These are phyloP conservation scores for Lachnellula cervina DNA, from an alignment of 2,329 filamentous ascomycete species.

Conservation along the genomic window DNA sequence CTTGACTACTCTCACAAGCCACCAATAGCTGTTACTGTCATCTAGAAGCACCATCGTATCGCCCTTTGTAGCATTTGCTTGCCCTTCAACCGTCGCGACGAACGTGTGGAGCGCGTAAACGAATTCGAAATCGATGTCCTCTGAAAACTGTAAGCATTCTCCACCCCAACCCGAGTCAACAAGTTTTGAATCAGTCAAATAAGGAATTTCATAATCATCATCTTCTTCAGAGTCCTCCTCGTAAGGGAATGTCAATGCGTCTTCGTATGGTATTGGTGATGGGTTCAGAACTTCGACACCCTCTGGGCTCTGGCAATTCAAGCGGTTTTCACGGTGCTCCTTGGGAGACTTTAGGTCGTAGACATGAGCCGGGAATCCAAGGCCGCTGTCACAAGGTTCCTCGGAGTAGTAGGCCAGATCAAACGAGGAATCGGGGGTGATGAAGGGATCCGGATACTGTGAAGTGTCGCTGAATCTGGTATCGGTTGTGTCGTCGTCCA, in stretches of 20 bases:
- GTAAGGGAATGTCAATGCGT: slow-evolving; percentile 38
- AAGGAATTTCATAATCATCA: slow-evolving; percentile 54
- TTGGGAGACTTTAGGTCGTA: slow-evolving; percentile 11
- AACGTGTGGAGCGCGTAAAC: slow-evolving; percentile 98
- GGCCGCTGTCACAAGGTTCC: background rate
- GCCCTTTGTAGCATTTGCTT: slow-evolving; percentile 96
- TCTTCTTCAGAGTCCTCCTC: slow-evolving; percentile 45
- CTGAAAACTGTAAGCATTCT: slow-evolving; percentile 86
- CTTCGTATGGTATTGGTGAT: slow-evolving; percentile 24
- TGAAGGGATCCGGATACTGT: background rate
- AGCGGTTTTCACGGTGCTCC: slow-evolving; percentile 7
- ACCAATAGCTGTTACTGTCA: slow-evolving; percentile 99
- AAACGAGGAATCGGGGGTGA: slow-evolving; percentile 5
- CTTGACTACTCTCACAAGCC: slow-evolving; percentile 94
- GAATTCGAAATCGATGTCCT: slow-evolving; percentile 99
- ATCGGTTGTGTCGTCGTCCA: slow-evolving; percentile 33
- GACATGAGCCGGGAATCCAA: background rate
- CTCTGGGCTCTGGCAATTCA: slow-evolving; percentile 21
- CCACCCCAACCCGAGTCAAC: slow-evolving; percentile 69
- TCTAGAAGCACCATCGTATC: slow-evolving; percentile 98
- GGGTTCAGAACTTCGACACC: slow-evolving; percentile 27
- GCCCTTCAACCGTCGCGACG: slow-evolving; percentile 93
- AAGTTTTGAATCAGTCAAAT: slow-evolving; percentile 52
- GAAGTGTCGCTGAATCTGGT: background rate
- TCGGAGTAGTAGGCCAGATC: slow-evolving; percentile 2